Base-by-base conservation (phyloP, 2,329 filamentous ascomycete genomes). In the Didymella glomerata region DNA sequence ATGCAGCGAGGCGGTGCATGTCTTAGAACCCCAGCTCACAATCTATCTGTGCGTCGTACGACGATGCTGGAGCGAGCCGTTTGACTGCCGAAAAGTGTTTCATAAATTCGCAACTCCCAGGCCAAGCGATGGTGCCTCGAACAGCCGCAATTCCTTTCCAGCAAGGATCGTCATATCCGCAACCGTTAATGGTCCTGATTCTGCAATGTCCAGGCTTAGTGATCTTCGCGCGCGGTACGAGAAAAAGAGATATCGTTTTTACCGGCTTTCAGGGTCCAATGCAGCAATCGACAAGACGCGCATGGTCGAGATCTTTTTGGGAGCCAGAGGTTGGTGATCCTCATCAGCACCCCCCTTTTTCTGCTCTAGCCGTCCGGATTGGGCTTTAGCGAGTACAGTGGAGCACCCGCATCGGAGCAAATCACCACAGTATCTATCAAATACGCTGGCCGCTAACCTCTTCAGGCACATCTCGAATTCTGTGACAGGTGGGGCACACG, bases 251-350 rank as follows among this genome's bases (percentile, higher is more conserved):
- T 51, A 32, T 59, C 50, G 34, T 48, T 50, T 53, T 47, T 59
- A 51, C 51, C 56, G 25, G 46, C 34, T 42, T 47, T 54, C 56
- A 59, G 56, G 56, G 56, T 59, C 56, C 47, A 54, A 54, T 34
- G 25, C 46, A 54, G 45, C 41, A 50, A 50, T 41, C 22, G 45
- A 54, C 50, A 46, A 50, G 56, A 50, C 8, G 9, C 36, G 56
- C 28, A 47, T 54, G 16, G 56, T 50, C 34, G n/a, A 3, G 2
- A 59, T 38, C 34, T 18, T 50, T 51, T 48, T 30, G 46, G 56
- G 41, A 42, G 34, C 34, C 8, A 11, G 22, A 30, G 13, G 13
- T 28, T 22, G 50, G 32, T 46, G 56, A 54, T 50, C 49, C 46
- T 49, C 46, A 48, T 51, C 25, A 36, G 27, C 22, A 27, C 10